These are phyloP conservation scores for Yueomyces sp. DNA, from an alignment of 1,139 yeast species.

Conservation along the genomic window DNA sequence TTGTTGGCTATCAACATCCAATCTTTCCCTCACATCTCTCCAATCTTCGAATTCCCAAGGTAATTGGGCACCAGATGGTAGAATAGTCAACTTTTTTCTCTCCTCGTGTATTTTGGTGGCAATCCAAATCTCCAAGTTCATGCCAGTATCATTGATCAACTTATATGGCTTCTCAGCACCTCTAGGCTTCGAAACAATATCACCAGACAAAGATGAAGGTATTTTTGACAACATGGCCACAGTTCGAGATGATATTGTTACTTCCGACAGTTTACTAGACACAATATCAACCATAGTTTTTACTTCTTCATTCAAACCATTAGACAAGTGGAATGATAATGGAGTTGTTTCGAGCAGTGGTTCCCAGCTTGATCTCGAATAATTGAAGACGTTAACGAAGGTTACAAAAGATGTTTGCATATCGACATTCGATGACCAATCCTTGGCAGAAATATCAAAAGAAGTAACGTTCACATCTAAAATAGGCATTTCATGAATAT, in stretches of 20 bases:
- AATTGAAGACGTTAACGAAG: conserved; percentile 71
- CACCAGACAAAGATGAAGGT: conserved; percentile 42
- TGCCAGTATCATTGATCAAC: conserved; percentile 77
- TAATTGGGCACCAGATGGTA: conserved; percentile 39
- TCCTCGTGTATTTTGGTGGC: conserved; percentile 28
- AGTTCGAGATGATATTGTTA: conserved; percentile 72
- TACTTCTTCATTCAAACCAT: conserved; percentile 28
- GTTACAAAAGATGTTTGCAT: conserved; percentile 62
- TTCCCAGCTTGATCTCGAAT: conserved; percentile 92
- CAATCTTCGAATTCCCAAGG: conserved; percentile 97
- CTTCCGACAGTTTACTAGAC: conserved; percentile 65
- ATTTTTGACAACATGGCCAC: conserved; percentile 67
- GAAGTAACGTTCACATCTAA: conserved; percentile 70
- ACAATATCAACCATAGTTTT: conserved; percentile 49
- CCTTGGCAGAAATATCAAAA: conserved; percentile 56
- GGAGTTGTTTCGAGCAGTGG: conserved; percentile 88
- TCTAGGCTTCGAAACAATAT: conserved; percentile 42
- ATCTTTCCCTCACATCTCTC: conserved; percentile 70
- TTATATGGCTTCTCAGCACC: conserved; percentile 77
- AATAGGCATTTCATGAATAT: conserved; percentile 86
- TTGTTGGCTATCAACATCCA: conserved; percentile 50
- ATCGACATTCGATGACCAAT: conserved; percentile 84
- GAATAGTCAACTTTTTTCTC: conserved; percentile 22
- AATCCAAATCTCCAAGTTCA: conserved; percentile 65
- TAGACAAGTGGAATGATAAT: conserved; percentile 57